phyloP scores from a whole-genome alignment of 2,329 filamentous ascomycete genomes.

The Aspergillus novoparasiticus region DNA sequence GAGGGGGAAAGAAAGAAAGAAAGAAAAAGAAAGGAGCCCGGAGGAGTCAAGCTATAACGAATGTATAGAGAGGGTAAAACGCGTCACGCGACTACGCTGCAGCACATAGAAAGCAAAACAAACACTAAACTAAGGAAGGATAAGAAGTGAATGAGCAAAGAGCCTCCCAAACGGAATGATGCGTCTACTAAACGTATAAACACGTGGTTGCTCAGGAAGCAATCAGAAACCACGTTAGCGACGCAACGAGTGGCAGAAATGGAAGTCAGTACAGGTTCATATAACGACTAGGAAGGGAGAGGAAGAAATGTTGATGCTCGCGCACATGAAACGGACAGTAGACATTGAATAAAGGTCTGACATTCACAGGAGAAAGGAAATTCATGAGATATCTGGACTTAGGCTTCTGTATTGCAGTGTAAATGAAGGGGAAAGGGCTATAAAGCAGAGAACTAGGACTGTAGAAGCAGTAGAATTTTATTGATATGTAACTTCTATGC shows the following conservation, averaged over 20 bases:
- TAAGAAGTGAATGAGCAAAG: constrained; percentile 25
- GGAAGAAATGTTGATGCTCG: constrained; percentile 10
- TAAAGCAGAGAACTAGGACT: neutral
- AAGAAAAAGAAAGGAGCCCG: neutral
- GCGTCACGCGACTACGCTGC: constrained; percentile 21
- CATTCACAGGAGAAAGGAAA: constrained; percentile 8
- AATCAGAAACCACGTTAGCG: constrained; percentile 19
- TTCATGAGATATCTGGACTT: constrained; percentile 12
- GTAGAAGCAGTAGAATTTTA: constrained; percentile 12
- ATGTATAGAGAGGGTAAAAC: constrained; percentile 6
- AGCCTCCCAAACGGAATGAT: constrained; percentile 36
- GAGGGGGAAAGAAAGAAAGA: neutral
- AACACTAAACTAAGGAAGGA: constrained; percentile 9
- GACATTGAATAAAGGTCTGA: constrained; percentile 27
- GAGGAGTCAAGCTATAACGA: constrained; percentile 17
- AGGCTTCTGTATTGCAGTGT: neutral
- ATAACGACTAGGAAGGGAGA: constrained; percentile 17
- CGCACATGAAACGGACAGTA: constrained; percentile 23
- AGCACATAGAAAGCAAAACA: constrained; percentile 11
- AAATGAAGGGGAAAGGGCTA: neutral
- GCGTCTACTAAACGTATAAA: constrained; percentile 29
- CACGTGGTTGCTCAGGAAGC: constrained; percentile 26
- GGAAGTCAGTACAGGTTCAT: constrained; percentile 7
- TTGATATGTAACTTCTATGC: constrained; percentile 19
- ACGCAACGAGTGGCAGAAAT: constrained; percentile 18